phyloP scores from a whole-genome alignment of 768 basidiomycete species.

The Porphyrellus cyaneotinctus region DNA sequence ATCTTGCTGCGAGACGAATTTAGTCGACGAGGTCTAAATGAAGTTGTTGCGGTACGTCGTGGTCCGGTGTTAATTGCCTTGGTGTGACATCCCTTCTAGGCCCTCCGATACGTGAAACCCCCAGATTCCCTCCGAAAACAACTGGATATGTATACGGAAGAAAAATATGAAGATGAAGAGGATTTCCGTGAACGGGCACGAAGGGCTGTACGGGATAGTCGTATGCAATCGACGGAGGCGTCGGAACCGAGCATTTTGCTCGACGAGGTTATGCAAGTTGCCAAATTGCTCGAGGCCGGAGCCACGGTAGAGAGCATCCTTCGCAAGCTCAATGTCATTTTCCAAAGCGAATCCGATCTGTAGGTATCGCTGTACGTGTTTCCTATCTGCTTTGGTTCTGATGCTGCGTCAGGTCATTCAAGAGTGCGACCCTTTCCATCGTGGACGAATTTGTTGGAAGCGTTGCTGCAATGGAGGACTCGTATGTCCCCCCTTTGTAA shows the following conservation, averaged over 20 bases:
- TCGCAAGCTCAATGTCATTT: constrained; percentile 49
- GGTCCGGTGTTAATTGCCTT: not conserved
- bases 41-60: constrained; percentile 71
- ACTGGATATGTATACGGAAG: constrained; percentile 77
- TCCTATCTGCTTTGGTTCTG: not conserved
- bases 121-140: constrained; percentile 79
- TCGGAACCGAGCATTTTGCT: constrained; percentile 55
- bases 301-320: constrained; percentile 53
- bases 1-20: constrained; percentile 81
- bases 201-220: constrained; percentile 29
- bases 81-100: constrained; percentile 37
- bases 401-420: constrained; percentile 48
- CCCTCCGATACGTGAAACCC: constrained; percentile 69
- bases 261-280: constrained; percentile 56
- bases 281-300: constrained; percentile 39
- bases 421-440: constrained; percentile 54
- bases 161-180: constrained; percentile 87
- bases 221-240: constrained; percentile 17
- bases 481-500: constrained; percentile 42
- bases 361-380: constrained; percentile 34
- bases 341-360: constrained; percentile 60
- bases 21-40: constrained; percentile 74
- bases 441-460: constrained; percentile 66
- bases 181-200: constrained; percentile 68
- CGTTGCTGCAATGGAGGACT: constrained; percentile 52